Conservation (phyloP, 768 basidiomycete genomes). For the Pleurotus salmoneostramineus region DNA sequence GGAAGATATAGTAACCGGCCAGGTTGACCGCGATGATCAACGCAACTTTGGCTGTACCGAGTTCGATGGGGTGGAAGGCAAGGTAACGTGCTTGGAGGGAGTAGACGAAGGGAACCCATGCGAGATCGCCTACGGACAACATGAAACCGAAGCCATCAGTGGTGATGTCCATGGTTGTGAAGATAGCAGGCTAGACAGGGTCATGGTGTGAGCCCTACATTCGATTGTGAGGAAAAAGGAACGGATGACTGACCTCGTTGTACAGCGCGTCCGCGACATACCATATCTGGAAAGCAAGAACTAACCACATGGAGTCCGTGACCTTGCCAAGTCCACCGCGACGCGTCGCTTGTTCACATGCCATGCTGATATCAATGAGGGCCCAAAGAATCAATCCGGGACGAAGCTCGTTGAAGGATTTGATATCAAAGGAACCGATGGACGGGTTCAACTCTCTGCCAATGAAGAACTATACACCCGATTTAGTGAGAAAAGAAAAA, state of each 20-base stretch:
- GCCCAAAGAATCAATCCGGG: conserved; percentile 93
- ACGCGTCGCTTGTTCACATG: conserved; percentile 85
- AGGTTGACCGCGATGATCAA: conserved; percentile 62
- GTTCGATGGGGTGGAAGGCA: conserved; percentile 81
- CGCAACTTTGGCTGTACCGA: conserved; percentile 56
- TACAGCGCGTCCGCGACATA: conserved; percentile 87
- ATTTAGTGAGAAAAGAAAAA: conserved; percentile 2
- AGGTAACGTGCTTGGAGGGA: conserved; percentile 92
- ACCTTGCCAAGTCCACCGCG: conserved; percentile 61
- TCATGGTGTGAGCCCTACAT: not conserved
- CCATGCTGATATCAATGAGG: conserved; percentile 85
- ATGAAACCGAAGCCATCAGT: conserved; percentile 99
- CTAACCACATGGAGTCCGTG: conserved; percentile 92
- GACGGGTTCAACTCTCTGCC: conserved; percentile 94
- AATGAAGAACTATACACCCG: conserved; percentile 74
- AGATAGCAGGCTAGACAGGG: conserved; percentile 63
- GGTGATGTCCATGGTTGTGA: conserved; percentile 97
- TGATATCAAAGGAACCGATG: conserved; percentile 64
- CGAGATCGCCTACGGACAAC: conserved; percentile 88
- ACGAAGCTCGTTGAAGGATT: conserved; percentile 79
- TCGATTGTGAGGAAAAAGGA: not conserved
- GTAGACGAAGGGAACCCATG: conserved; percentile 95
- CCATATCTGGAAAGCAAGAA: conserved; percentile 78
- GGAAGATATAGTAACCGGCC: conserved; percentile 89
- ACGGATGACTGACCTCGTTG: conserved; percentile 66